These are phyloP conservation scores for Crithidia expoeki DNA, from an alignment of 208 protist genomes.

Conservation along the genomic window DNA sequence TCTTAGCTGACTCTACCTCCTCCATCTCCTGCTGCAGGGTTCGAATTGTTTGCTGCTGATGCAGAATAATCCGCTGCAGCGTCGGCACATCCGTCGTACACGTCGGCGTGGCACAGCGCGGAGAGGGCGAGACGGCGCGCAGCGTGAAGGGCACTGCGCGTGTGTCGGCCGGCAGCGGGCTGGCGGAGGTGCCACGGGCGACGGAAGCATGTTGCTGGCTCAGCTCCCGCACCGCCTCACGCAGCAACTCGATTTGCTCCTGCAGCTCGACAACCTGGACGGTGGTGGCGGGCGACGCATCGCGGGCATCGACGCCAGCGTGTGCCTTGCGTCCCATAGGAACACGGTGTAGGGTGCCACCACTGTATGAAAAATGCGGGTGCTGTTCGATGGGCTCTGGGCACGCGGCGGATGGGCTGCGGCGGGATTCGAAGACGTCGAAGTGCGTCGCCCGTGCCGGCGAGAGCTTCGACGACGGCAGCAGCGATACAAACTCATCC, in stretches of 20 bases:
- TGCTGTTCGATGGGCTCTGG: conserved; percentile 1
- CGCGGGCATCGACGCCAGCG: not conserved
- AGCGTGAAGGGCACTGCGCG: conserved; percentile 1
- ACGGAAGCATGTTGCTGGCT: conserved; percentile 40
- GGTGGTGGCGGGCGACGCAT: conserved; percentile 11
- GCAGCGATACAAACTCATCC: not conserved
- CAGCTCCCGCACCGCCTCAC: conserved; percentile 47
- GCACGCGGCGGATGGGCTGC: conserved; percentile 20
- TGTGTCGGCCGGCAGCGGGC: conserved; percentile 12
- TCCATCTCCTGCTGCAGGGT: conserved; percentile 46
- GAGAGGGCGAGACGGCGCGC: conserved; percentile 22
- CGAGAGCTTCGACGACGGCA: not conserved
- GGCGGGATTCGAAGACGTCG: conserved; percentile 2
- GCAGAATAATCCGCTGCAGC: conserved; percentile 48
- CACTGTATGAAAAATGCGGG: not conserved
- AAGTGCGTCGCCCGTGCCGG: not conserved
- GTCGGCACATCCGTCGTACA: conserved; percentile 38
- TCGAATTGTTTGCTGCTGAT: conserved; percentile 51
- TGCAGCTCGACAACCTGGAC: conserved; percentile 29
- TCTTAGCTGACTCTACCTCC: conserved; percentile 26
- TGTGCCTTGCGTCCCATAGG: not conserved
- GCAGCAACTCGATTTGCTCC: conserved; percentile 36
- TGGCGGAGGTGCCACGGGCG: conserved; percentile 4
- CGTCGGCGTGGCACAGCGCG: conserved; percentile 33
- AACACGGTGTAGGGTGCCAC: conserved; percentile 1